phyloP scores from a whole-genome alignment of 352 stramenopile species.

The Phytopythium oedochilum region DNA sequence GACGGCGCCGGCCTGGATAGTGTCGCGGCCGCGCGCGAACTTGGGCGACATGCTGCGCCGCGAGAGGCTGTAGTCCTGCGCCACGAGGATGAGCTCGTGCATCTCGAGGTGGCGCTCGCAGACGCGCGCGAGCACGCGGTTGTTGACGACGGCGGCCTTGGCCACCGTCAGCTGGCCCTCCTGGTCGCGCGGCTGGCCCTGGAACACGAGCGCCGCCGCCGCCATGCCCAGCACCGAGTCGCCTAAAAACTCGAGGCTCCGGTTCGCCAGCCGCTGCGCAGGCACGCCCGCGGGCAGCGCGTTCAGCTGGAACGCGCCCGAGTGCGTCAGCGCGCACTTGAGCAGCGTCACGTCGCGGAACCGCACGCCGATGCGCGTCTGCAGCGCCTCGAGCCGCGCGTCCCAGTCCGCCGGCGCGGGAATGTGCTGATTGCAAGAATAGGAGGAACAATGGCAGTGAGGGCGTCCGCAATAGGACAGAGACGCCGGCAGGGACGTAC shows the following conservation, averaged over 20 bases:
- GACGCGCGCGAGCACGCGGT: constrained; percentile 61
- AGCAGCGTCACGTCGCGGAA: constrained; percentile 59
- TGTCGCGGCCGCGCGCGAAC: constrained; percentile 51
- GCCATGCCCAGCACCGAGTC: constrained; percentile 71
- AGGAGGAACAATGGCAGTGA: no score
- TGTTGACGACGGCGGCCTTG: constrained; percentile 74
- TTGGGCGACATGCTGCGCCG: constrained; percentile 16
- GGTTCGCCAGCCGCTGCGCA: constrained; percentile 67
- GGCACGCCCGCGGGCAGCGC: constrained; percentile 32
- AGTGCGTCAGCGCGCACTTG: constrained; percentile 69
- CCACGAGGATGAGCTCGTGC: constrained; percentile 58
- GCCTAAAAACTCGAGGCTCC: constrained; percentile 78
- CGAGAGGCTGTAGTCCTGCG: constrained; percentile 27
- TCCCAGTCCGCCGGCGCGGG: constrained; percentile 43
- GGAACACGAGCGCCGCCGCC: constrained; percentile 64
- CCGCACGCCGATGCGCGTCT: constrained; percentile 48
- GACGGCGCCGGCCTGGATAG: constrained; percentile 69
- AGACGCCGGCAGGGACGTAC: no score
- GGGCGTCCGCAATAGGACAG: no score
- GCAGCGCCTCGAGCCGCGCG: constrained; percentile 33
- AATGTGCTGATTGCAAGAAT: no score
- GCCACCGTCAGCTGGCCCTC: constrained; percentile 73
- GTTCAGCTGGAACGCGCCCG: constrained; percentile 50
- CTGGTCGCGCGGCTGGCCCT: constrained; percentile 57
- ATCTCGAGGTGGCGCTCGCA: constrained; percentile 55